Evolutionary conservation across 495 filamentous ascomycete genomes (phyloP).

Genomic region (Aspergillus homomorphus): DNA sequence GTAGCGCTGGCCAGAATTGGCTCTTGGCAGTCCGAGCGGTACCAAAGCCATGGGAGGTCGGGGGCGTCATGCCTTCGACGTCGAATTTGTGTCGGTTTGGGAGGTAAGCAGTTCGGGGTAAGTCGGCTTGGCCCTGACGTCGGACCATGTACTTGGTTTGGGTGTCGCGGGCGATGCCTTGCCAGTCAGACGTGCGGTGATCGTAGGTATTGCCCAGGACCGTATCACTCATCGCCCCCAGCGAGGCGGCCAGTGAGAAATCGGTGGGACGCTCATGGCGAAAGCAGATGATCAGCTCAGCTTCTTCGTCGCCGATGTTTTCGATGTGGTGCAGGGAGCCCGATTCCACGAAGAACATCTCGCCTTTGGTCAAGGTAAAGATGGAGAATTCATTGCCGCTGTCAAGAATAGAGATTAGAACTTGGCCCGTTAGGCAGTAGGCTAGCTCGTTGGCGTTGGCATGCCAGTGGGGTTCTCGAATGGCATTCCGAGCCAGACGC

Average conservation of each 20-base stretch:
- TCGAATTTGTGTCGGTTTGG: not conserved
- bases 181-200: not conserved
- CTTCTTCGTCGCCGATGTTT: not conserved
- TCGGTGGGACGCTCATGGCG: not conserved
- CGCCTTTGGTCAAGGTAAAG: not conserved
- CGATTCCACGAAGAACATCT: not conserved
- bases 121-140: not conserved
- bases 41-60: not conserved
- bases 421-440: not conserved
- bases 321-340: not conserved
- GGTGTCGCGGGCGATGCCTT: not conserved
- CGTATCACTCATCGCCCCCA: not conserved
- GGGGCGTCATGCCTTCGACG: not conserved
- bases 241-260: not conserved
- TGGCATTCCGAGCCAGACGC: not conserved
- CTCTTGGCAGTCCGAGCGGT: not conserved
- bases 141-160: not conserved
- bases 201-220: not conserved
- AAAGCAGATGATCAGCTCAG: not conserved
- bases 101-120: not conserved
- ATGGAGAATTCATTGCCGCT: not conserved
- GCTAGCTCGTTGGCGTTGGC: not conserved
- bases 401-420: not conserved
- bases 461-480: not conserved
- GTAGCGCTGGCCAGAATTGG: not conserved